Evolutionary conservation across 208 protist species (phyloP), one percentile per base, ranked within the genome.

Genomic region (Crithidia thermophila): DNA sequence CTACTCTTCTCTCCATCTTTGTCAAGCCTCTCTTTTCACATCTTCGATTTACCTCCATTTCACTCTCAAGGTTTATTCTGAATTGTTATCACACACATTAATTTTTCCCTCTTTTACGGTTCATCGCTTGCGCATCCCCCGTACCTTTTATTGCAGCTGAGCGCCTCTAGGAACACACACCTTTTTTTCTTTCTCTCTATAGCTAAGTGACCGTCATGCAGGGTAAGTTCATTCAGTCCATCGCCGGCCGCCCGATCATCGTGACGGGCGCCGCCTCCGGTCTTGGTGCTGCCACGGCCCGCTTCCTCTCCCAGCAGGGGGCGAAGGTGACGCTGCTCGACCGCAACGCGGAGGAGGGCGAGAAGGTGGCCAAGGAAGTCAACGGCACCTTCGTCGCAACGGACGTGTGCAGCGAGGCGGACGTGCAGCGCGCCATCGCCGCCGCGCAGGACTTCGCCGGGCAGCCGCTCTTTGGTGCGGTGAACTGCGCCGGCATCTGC

Each of bases 401-500:
- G 5, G 77, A 90, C 59, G 81, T 90, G 21, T 72, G 74, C 58
- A 72, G 50, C 37, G 81, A 85, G 70, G 63, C 67, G 45, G 71
- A 82, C 37, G 85, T 93, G 23, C 59, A 57, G 27, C 50, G 52
- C 36, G 84, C 90, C 49, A 82, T 95, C 51, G 52, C 56, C 21
- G n/a, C 53, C 11, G 75, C 81, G 47, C 64, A 83, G 51, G 74
- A 83, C 9, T 73, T 82, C 16, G 84, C 72, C 56, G 81, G 68
- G 18, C 30, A 47, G 68, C 68, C 71, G 14, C 67, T 95, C 36
- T 84, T 93, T 47, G 90, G 78, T 33, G 77, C 55, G 39, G 72
- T 95, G 16, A 93, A 94, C 68, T 94, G 86, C 60, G 90, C 88
- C 23, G 90, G 88, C 30, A 72, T 95, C 37, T 57, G 46, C 47